Conservation (phyloP, 805 yeast genomes). For the Sugiyamaella boreocaroliniensis region DNA sequence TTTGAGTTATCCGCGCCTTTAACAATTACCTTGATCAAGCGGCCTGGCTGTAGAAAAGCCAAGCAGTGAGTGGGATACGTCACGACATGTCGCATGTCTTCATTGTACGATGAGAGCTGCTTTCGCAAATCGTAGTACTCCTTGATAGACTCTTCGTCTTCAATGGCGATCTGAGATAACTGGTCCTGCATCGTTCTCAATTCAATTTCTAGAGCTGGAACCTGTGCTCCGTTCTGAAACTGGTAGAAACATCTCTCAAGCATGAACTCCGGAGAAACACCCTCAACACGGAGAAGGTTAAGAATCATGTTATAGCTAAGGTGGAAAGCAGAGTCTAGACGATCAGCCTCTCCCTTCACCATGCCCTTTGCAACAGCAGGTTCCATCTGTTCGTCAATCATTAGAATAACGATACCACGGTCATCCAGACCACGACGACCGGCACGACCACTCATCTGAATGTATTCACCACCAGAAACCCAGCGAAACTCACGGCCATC, state of each 20-base stretch:
- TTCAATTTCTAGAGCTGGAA: slow-evolving; percentile 73
- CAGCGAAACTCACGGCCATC: slow-evolving; percentile 97
- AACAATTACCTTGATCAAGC: slow-evolving; percentile 65
- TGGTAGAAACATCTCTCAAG: slow-evolving; percentile 89
- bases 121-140: slow-evolving; percentile 78
- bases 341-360: slow-evolving; percentile 98
- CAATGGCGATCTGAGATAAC: slow-evolving; percentile 47
- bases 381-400: slow-evolving; percentile 99
- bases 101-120: slow-evolving; percentile 62
- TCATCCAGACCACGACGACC: slow-evolving; percentile 99
- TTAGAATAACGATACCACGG: slow-evolving; percentile 97
- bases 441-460: slow-evolving; percentile 99
- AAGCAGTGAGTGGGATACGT: slow-evolving; percentile 87
- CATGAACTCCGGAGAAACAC: slow-evolving; percentile 97
- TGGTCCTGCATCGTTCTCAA: slow-evolving; percentile 37
- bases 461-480: slow-evolving; percentile 99
- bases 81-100: slow-evolving; percentile 71
- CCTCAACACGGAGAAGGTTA: slow-evolving; percentile 94
- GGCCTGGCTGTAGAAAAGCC: slow-evolving; percentile 82
- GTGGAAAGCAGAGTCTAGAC: slow-evolving; percentile 96
- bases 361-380: slow-evolving; percentile 98
- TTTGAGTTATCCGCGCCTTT: slow-evolving; percentile 17
- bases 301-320: slow-evolving; percentile 93
- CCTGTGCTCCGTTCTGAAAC: slow-evolving; percentile 87
- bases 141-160: slow-evolving; percentile 65